These are phyloP conservation scores for Arthrinium puccinioides DNA, from an alignment of 2,329 filamentous ascomycete species.

Conservation along the genomic window DNA sequence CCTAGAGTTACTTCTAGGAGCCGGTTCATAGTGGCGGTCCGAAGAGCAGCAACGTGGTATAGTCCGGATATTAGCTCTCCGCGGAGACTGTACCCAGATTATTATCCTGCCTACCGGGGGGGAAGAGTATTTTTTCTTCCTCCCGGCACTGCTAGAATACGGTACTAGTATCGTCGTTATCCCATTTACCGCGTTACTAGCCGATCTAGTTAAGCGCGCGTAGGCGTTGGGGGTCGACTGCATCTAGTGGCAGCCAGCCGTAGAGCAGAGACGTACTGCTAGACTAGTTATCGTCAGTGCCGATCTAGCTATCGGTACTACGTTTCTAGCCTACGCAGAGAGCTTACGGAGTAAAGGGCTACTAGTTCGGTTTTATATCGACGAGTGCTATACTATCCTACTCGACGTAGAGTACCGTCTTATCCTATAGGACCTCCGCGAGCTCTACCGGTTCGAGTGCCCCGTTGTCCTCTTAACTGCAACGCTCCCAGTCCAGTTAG, in stretches of 20 bases:
- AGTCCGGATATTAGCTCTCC: background rate
- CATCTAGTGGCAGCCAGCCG: background rate
- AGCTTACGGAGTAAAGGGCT: background rate
- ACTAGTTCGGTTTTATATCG: conserved; percentile 2
- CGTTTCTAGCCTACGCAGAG: conserved; percentile 1
- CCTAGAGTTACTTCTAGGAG: background rate
- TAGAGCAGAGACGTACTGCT: too few species aligned
- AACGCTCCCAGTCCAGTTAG: conserved; percentile 1
- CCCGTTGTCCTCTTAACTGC: conserved; percentile 1
- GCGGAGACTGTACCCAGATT: background rate
- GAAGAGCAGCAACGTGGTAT: background rate
- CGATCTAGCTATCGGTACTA: background rate
- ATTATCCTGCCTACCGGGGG: background rate
- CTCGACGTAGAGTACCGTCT: background rate
- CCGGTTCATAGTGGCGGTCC: background rate
- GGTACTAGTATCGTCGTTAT: background rate
- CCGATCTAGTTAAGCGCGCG: background rate
- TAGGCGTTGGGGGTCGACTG: background rate
- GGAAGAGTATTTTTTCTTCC: conserved; percentile 3
- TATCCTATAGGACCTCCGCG: background rate
- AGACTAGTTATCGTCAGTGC: background rate
- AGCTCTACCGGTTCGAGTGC: background rate
- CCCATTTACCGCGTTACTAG: background rate
- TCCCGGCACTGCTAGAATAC: background rate
- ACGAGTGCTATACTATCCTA: conserved; percentile 3